A percentile compares a stretch with the other conserved stretches of the same genome.
phyloP scores from a whole-genome alignment of 208 protist species.

The Acanthamoeba healyi region DNA sequence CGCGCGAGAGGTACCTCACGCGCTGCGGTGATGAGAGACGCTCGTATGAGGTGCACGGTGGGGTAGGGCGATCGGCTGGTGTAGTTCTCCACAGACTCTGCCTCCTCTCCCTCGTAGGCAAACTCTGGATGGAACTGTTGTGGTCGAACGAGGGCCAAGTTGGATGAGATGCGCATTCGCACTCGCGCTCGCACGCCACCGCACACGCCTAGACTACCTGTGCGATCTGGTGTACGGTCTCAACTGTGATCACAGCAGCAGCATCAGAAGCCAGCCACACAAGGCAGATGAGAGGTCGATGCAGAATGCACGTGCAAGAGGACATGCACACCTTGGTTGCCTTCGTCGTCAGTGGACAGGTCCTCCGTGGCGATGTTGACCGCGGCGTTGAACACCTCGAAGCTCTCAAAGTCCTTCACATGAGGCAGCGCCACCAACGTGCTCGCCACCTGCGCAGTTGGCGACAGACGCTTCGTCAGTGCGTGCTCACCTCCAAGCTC shows the following conservation, averaged over 20 bases:
- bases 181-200: too few relatives aligned
- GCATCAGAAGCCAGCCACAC: background rate
- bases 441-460: slow-evolving; percentile 18
- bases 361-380: slow-evolving; percentile 48
- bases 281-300: background rate
- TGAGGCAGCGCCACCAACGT: slow-evolving; percentile 26
- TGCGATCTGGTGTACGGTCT: background rate
- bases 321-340: background rate
- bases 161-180: too few relatives aligned
- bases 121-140: slow-evolving; percentile 53
- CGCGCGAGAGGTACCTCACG: background rate
- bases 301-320: too few relatives aligned
- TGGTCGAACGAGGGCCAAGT: too few relatives aligned
- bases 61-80: slow-evolving; percentile 61
- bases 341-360: background rate
- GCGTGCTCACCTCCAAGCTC: too few relatives aligned
- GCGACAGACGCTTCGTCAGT: too few relatives aligned
- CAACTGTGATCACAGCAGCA: background rate
- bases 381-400: slow-evolving; percentile 15
- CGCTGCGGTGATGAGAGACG: slow-evolving; percentile 17
- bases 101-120: background rate
- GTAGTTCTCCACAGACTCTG: slow-evolving; percentile 12
- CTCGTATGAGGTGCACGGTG: slow-evolving; percentile 19
- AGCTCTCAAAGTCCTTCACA: background rate
- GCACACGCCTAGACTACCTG: too few relatives aligned